Evolutionary conservation across 768 basidiomycete species (phyloP), one percentile per base, ranked within the genome.

Genomic region (Hemileccinum impolitum): DNA sequence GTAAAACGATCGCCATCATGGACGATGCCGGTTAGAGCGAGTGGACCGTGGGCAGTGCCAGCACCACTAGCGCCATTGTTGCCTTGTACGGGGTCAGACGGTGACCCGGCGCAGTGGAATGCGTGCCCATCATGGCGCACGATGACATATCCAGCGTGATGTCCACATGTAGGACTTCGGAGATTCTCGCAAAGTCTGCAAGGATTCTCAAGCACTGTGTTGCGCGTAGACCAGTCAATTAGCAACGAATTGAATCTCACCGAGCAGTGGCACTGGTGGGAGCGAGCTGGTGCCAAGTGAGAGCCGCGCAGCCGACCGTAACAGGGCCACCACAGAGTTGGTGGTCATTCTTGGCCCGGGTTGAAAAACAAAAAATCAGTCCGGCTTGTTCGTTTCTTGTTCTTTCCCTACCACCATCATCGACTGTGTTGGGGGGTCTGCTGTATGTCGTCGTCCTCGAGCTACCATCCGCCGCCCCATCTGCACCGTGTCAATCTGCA

Each of bases 401-500:
- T 25, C 23, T 47, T 47, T 31, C 32, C 41, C 53, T 50, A 23
- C 53, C 51, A 57, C 54, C 59, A 62, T 2, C 63, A 60, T 45
- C 57, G 52, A 19, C 48, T 37, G 36, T 19, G 46, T 34, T 34
- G 23, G 23, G 23, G 32, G 45, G 55, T 49, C 51, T 45, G 35
- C 54, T 42, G 23, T 43, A 60, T 57, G 56, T 64, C 36, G 17
- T 37, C 64, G 28, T 65, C 62, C 48, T 47, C 60, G 43, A 36
- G 43, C 43, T 60, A 48, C 53, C 60, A 54, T 56, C 45, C 64
- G 17, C 47, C 62, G 14, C 39, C 61, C 1, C 61, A 55, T 36
- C 56, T 60, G 30, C 62, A 58, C 46, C 62, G 55, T 51, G 58
- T 65, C 45, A 51, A 51, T 41, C 47, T 57, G 13, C 62, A 61